phyloP scores from a whole-genome alignment of 805 yeast species.

The Candida vaughaniae region DNA sequence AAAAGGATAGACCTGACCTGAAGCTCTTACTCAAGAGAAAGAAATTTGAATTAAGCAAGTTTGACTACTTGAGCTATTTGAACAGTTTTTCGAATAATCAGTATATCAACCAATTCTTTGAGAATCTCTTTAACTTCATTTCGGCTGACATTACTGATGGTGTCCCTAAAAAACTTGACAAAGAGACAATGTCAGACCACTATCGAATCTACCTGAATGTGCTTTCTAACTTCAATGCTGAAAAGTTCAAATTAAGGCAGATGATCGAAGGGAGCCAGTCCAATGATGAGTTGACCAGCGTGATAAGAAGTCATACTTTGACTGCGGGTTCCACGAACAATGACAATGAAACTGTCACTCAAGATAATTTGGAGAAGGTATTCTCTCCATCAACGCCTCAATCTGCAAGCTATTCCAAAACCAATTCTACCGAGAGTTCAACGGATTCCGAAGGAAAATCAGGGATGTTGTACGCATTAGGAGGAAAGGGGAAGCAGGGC shows the following conservation, averaged over 20 bases:
- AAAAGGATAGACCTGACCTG: constrained; percentile 43
- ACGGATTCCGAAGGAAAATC: constrained; percentile 11
- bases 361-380: constrained; percentile 29
- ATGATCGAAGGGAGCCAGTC: constrained; percentile 39
- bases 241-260: constrained; percentile 40
- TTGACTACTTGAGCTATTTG: constrained; percentile 46
- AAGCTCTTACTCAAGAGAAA: constrained; percentile 34
- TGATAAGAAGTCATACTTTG: constrained; percentile 28
- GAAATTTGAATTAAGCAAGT: constrained; percentile 42
- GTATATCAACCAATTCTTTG: constrained; percentile 37
- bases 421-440: neutral
- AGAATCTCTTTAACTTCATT: constrained; percentile 35
- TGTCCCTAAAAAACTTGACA: constrained; percentile 13
- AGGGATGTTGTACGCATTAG: constrained; percentile 57
- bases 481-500: constrained; percentile 60
- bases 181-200: constrained; percentile 16
- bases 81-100: constrained; percentile 38
- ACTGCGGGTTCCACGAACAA: constrained; percentile 12
- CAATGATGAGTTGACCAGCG: constrained; percentile 38
- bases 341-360: constrained; percentile 19
- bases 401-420: neutral
- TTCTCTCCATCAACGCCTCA: constrained; percentile 16
- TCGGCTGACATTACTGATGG: constrained; percentile 13
- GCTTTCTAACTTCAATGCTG: constrained; percentile 39
- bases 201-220: constrained; percentile 33